Evolutionary conservation across 2,329 filamentous ascomycete genomes (phyloP).

Genomic region (Botryotinia calthae): DNA sequence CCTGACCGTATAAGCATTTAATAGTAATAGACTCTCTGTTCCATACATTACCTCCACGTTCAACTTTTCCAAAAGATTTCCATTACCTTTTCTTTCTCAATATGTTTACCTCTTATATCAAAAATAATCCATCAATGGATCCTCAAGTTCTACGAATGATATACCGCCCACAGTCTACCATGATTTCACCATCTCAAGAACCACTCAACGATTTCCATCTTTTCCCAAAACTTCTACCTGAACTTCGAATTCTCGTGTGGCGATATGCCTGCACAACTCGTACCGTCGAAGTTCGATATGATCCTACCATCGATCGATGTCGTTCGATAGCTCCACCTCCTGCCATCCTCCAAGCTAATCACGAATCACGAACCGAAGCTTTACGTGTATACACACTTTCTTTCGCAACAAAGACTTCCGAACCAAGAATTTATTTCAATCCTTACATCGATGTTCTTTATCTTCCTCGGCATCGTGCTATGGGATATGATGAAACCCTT

Average conservation of each 20-base stretch:
- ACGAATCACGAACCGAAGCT: conserved; percentile 46
- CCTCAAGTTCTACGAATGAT: conserved; percentile 7
- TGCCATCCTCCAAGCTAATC: conserved; percentile 43
- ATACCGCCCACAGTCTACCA: conserved; percentile 1
- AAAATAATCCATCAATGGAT: conserved; percentile 10
- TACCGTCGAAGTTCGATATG: conserved; percentile 40
- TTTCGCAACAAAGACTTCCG: conserved; percentile 40
- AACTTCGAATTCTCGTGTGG: conserved; percentile 37
- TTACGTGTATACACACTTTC: conserved; percentile 41
- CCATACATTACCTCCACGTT: neutral
- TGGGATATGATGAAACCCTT: conserved; percentile 40
- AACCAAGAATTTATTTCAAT: conserved; percentile 35
- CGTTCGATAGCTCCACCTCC: conserved; percentile 42
- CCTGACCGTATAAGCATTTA: neutral
- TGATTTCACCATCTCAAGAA: neutral
- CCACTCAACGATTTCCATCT: conserved; percentile 27
- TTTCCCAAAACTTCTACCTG: conserved; percentile 34
- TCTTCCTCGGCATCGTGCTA: conserved; percentile 38
- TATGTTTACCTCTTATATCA: conserved; percentile 12
- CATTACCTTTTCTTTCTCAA: neutral
- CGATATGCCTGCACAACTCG: conserved; percentile 30
- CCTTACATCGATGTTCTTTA: conserved; percentile 35
- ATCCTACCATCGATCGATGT: conserved; percentile 34
- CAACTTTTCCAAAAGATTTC: neutral
- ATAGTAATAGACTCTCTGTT: neutral